Conservation (phyloP, 169 alveolate genomes). For the Amoebophrya sp. region DNA sequence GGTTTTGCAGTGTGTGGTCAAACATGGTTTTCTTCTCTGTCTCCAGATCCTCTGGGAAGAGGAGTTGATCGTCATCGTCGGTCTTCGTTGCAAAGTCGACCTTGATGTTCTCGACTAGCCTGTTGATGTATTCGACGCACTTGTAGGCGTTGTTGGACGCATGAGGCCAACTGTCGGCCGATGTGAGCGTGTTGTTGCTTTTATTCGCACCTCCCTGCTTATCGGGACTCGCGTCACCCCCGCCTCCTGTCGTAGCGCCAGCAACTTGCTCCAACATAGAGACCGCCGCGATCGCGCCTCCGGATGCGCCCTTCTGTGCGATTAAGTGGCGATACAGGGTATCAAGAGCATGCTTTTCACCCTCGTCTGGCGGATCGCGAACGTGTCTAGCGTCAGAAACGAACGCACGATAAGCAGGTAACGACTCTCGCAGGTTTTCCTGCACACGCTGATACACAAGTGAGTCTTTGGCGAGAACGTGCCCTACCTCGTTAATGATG, state of each 20-base stretch:
- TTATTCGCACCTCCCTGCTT: neutral
- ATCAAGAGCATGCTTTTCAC: neutral
- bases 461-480: neutral
- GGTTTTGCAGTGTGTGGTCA: neutral
- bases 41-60: conserved; percentile 16
- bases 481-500: neutral
- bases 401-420: neutral
- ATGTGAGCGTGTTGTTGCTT: neutral
- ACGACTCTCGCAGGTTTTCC: neutral
- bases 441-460: neutral
- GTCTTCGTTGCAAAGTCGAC: neutral
- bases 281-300: neutral
- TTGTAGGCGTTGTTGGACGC: neutral
- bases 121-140: neutral
- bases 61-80: neutral
- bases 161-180: neutral
- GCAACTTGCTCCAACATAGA: neutral
- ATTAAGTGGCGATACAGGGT: neutral
- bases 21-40: neutral
- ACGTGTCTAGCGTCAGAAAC: neutral
- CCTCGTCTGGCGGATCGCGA: neutral
- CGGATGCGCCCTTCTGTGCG: neutral
- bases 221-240: neutral
- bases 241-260: neutral
- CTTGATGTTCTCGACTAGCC: neutral